Base-by-base conservation (phyloP, 352 stramenopile species). In the Phytopythium aichiense region DNA sequence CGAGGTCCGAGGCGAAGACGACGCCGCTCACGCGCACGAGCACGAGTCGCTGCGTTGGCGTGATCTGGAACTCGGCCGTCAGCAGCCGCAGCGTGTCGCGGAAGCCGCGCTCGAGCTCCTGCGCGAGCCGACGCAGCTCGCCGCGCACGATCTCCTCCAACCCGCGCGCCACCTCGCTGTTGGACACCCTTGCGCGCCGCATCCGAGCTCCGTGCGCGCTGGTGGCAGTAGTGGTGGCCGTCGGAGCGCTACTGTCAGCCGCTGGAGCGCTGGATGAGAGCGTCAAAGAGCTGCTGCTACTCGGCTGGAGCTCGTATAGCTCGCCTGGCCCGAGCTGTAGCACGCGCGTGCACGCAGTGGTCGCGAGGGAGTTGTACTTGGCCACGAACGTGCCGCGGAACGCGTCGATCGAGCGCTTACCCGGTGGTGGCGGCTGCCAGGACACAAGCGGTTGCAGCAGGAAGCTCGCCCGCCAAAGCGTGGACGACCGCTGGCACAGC, bases 11-110 rank as follows among this genome's bases (percentile, higher is more conserved):
- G 55, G 76, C 73, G 45, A 81, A 86, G 13, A 90, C 76, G 51
- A 90, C 33, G 35, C 68, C 64, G 30, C 76, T 85, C 35, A 88
- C 63, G 42, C 81, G 76, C 43, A 88, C 56, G 38, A 90, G 69
- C 22, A 87, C 64, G 16, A 90, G 69, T 4, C 81, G 70, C 16
- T 86, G 77, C 33, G 67, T 72, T 37, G 68, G 71, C 18, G 78
- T 86, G 65, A 88, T 71, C 40, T 82, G 78, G 51, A 86, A 90
- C 50, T 90, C 78, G 25, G 69, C 68, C 8, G 71, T 74, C 23
- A 90, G 64, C 25, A 86, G 64, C 18, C 73, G 67, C n/a, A 88
- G 28, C n/a, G 67, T 61, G 31, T 84, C 76, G 0, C 58, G 40
- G 37, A 82, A 79, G 30, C 60, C 70, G 25, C 56, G 45, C 31